These are phyloP conservation scores for Fusarium sp. DNA, from an alignment of 2,329 filamentous ascomycete genomes.

Conservation along the genomic window DNA sequence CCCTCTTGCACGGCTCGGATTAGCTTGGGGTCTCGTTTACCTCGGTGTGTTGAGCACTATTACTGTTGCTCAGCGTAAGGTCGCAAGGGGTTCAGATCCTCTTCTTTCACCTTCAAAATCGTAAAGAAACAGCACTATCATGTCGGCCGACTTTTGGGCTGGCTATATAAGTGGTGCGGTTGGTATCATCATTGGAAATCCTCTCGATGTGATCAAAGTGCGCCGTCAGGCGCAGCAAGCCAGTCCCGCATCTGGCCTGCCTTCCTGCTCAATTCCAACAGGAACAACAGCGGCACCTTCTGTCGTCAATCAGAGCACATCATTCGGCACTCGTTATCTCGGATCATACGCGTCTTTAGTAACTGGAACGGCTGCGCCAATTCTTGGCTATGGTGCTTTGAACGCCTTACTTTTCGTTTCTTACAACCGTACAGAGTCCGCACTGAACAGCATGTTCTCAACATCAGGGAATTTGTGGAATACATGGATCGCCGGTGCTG, in stretches of 20 bases:
- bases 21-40: conserved; percentile 44
- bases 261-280: conserved; percentile 26
- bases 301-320: conserved; percentile 10
- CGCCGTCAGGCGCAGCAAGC: conserved; percentile 74
- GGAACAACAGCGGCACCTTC: conserved; percentile 14
- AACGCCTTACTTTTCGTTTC: conserved; percentile 91
- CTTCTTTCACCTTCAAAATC: conserved; percentile 16
- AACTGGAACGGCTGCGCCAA: conserved; percentile 82
- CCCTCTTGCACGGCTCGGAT: conserved; percentile 39
- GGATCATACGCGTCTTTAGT: conserved; percentile 56
- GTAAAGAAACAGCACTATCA: conserved; percentile 51
- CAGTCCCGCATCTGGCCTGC: conserved; percentile 15
- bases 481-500: conserved; percentile 82
- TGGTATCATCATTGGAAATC: conserved; percentile 90
- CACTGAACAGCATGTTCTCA: conserved; percentile 62
- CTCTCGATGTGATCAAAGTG: conserved; percentile 74
- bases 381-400: conserved; percentile 89
- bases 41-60: conserved; percentile 43
- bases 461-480: conserved; percentile 67
- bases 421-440: conserved; percentile 84
- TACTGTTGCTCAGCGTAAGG: conserved; percentile 41
- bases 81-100: conserved; percentile 28
- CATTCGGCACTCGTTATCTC: conserved; percentile 33
- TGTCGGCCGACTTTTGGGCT: conserved; percentile 94
- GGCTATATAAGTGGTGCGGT: conserved; percentile 89